Conservation (phyloP, 352 stramenopile species). For the Phytophthora syringae region DNA sequence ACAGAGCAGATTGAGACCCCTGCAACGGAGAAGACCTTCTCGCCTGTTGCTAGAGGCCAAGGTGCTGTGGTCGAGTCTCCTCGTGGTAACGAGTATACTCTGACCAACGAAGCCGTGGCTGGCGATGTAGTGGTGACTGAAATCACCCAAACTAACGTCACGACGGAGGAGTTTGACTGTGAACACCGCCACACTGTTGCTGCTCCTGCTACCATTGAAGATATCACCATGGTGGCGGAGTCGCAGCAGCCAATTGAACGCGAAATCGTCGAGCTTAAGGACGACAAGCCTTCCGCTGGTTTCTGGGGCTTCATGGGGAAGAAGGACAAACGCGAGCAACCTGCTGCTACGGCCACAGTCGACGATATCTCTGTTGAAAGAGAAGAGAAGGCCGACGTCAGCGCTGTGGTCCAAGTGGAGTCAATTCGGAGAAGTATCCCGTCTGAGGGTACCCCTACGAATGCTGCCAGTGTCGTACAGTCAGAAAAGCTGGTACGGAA, state of each 20-base stretch:
- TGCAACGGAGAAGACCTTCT: conserved; percentile 4
- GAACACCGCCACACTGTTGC: background rate
- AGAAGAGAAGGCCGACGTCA: background rate
- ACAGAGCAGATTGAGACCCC: too few relatives aligned
- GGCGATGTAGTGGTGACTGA: conserved; percentile 7
- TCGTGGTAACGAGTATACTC: background rate
- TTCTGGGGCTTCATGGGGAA: conserved; percentile 31
- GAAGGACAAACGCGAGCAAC: conserved; percentile 16
- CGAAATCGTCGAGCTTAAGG: conserved; percentile 13
- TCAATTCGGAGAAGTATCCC: conserved; percentile 14
- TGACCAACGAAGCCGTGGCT: background rate
- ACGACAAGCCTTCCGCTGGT: conserved; percentile 4
- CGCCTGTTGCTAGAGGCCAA: conserved; percentile 3
- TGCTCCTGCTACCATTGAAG: background rate
- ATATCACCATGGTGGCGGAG: background rate
- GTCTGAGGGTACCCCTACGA: conserved; percentile 4
- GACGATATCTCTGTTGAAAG: background rate
- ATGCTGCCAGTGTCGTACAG: background rate
- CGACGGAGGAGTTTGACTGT: conserved; percentile 16
- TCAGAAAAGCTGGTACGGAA: conserved; percentile 25
- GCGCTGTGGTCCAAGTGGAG: conserved; percentile 8
- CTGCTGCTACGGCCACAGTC: background rate
- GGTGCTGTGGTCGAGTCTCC: conserved; percentile 1
- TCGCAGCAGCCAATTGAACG: conserved; percentile 15
- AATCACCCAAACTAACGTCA: conserved; percentile 14